Conservation (phyloP, 2,329 filamentous ascomycete species). For the Cercospora citrullina region DNA sequence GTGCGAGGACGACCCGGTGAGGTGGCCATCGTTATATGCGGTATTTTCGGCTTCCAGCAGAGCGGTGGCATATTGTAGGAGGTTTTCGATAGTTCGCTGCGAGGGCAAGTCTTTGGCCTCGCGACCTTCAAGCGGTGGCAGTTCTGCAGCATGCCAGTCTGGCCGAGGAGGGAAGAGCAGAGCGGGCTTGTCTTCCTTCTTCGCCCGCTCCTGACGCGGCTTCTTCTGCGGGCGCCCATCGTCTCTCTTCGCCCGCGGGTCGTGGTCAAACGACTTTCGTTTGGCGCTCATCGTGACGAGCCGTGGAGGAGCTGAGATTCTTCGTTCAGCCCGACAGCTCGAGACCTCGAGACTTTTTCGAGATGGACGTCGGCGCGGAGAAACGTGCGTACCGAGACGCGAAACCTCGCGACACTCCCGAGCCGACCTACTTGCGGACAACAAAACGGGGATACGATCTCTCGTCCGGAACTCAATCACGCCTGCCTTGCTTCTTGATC, state of each 20-base stretch:
- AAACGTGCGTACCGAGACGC: neutral
- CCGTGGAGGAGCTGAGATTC: neutral
- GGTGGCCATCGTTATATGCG: constrained; percentile 68
- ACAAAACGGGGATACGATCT: neutral
- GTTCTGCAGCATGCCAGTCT: constrained; percentile 65
- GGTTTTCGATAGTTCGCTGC: constrained; percentile 55
- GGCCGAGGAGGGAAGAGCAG: constrained; percentile 58
- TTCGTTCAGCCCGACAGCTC: neutral
- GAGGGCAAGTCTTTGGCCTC: constrained; percentile 51
- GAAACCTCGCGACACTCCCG: neutral
- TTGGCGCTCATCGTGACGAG: constrained; percentile 39
- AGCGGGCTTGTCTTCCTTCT: constrained; percentile 21
- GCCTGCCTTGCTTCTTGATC: neutral
- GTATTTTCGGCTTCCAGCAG: constrained; percentile 77
- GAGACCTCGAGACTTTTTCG: constrained; percentile 12
- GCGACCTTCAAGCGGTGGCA: constrained; percentile 54
- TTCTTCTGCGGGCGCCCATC: constrained; percentile 34
- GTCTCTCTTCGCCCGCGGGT: constrained; percentile 16
- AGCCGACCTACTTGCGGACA: neutral
- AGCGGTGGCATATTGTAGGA: constrained; percentile 69
- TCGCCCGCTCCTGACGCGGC: constrained; percentile 27
- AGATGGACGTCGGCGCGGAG: constrained; percentile 2
- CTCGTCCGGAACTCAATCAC: neutral
- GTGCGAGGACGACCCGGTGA: constrained; percentile 80
- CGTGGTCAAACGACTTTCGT: constrained; percentile 36